These are phyloP conservation scores for Acanthamoeba divionensis DNA, from an alignment of 208 protist species.

Conservation along the genomic window DNA sequence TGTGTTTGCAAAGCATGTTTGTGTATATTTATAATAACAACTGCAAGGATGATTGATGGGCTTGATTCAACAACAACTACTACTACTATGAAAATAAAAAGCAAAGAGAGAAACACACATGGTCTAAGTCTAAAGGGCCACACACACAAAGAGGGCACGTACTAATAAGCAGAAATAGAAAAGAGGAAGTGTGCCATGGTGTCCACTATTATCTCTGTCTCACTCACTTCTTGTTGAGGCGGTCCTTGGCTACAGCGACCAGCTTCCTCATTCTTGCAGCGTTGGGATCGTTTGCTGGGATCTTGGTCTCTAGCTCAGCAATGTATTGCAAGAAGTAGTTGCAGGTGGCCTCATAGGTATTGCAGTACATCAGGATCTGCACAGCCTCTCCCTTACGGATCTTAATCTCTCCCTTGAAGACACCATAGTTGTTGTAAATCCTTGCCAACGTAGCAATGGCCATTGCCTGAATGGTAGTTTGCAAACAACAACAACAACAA, in stretches of 20 bases:
- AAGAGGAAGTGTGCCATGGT: no score
- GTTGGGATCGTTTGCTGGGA: constrained; percentile 55
- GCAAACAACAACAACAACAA: no score
- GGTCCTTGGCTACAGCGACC: background rate
- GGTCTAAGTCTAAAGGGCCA: no score
- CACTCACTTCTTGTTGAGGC: background rate
- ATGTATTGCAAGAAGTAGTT: constrained; percentile 53
- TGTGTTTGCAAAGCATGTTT: no score
- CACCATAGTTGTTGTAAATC: constrained; percentile 92
- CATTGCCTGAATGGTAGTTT: constrained; percentile 86
- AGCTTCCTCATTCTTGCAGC: background rate
- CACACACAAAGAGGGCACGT: no score
- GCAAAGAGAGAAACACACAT: no score
- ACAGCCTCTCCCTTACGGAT: constrained; percentile 84
- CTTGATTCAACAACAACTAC: no score
- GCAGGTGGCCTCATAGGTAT: background rate
- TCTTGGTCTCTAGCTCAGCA: constrained; percentile 50
- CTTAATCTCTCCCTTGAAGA: constrained; percentile 91
- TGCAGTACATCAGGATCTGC: constrained; percentile 55
- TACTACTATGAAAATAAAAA: no score
- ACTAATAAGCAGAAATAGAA: no score
- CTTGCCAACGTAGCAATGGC: constrained; percentile 90
- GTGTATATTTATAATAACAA: no score
- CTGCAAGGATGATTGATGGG: no score
- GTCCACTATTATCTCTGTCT: background rate